phyloP scores from a whole-genome alignment of 2,329 filamentous ascomycete genomes.

The Talaromyces sp. region DNA sequence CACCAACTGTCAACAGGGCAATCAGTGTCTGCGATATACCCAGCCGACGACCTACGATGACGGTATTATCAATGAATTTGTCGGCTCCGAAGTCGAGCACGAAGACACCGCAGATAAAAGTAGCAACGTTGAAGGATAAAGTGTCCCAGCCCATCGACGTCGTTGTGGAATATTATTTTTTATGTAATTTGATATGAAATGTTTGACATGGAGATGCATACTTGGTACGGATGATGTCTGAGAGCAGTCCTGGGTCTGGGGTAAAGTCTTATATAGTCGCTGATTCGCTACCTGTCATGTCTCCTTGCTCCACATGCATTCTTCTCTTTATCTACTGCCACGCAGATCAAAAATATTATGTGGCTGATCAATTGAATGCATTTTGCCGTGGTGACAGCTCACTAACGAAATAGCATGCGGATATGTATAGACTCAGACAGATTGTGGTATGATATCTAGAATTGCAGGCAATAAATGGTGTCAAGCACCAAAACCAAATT shows the following conservation, averaged over 20 bases:
- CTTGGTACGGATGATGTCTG: neutral
- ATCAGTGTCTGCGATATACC: slow-evolving; percentile 49
- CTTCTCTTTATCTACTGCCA: neutral
- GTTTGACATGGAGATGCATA: neutral
- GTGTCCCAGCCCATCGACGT: slow-evolving; percentile 29
- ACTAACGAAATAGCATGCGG: neutral
- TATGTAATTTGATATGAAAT: neutral
- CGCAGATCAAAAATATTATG: neutral
- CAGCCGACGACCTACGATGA: slow-evolving; percentile 44
- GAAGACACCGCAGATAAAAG: slow-evolving; percentile 45
- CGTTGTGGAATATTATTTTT: no score
- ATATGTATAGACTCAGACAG: neutral
- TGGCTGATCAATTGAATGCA: neutral
- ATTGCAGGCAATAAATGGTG: slow-evolving; percentile 6
- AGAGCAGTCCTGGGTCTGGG: neutral
- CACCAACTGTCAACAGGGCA: slow-evolving; percentile 52
- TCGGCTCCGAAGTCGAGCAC: slow-evolving; percentile 53
- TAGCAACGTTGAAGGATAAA: slow-evolving; percentile 37
- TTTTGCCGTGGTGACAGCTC: neutral
- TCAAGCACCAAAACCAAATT: slow-evolving; percentile 12
- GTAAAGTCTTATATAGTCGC: neutral
- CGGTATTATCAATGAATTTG: slow-evolving; percentile 52
- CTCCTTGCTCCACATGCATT: neutral
- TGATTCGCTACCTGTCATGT: neutral
- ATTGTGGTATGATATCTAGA: slow-evolving; percentile 12